Evolutionary conservation across 306 rosid genomes (phyloP).

Genomic region (Arachis hypogaea): DNA sequence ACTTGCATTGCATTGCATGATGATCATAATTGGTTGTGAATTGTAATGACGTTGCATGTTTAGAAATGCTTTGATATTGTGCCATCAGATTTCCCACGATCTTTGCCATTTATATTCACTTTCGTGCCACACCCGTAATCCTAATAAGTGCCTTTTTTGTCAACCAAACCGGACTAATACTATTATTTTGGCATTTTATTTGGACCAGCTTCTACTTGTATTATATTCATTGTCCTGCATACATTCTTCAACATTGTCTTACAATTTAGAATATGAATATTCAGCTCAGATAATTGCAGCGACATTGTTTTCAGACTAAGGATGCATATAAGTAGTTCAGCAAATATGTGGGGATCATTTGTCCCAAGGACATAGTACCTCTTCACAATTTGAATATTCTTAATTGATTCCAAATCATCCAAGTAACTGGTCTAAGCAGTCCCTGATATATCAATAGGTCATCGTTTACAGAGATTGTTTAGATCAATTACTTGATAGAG

Average conservation of each 20-base stretch:
- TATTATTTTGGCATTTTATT: background rate
- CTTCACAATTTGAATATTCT: too few species aligned
- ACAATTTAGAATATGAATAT: background rate
- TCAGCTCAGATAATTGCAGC: background rate
- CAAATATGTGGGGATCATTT: too few species aligned
- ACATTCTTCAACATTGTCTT: background rate
- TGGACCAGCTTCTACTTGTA: constrained; percentile 19
- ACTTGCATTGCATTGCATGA: too few species aligned
- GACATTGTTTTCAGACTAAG: background rate
- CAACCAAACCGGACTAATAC: too few species aligned
- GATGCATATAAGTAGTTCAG: background rate
- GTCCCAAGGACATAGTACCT: too few species aligned
- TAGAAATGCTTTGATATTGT: constrained; percentile 27
- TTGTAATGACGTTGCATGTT: constrained; percentile 1
- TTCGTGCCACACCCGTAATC: background rate
- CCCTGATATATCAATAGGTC: too few species aligned
- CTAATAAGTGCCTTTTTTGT: too few species aligned
- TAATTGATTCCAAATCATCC: too few species aligned
- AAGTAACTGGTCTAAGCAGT: too few species aligned
- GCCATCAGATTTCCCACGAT: constrained; percentile 33
- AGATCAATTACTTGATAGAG: too few species aligned
- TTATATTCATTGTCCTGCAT: background rate
- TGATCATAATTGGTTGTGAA: background rate
- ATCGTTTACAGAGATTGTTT: too few species aligned
- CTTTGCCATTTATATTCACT: constrained; percentile 23